Conservation (phyloP, 148 eudicot genomes). For the Amaranthus cruentus region DNA sequence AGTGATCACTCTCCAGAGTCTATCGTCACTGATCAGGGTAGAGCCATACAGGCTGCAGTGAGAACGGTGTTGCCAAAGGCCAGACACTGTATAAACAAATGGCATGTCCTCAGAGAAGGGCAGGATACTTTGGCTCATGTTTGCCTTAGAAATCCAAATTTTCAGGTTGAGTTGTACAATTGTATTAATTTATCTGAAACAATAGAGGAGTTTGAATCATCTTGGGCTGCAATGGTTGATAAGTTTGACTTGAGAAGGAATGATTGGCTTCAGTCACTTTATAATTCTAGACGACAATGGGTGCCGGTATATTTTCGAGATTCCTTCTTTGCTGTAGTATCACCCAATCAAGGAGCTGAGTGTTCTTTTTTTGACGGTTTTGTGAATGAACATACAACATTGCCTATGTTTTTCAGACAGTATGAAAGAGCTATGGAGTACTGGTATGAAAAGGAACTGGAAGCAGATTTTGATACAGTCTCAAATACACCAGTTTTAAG, state of each 20-base stretch:
- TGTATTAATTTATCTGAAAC: slow-evolving; percentile 86
- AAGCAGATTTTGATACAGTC: slow-evolving; percentile 77
- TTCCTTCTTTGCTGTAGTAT: slow-evolving; percentile 72
- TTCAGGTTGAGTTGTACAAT: slow-evolving; percentile 73
- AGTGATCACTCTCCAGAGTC: slow-evolving; percentile 61
- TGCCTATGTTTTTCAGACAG: slow-evolving; percentile 86
- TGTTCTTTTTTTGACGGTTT: slow-evolving; percentile 77
- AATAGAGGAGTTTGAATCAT: slow-evolving; percentile 78
- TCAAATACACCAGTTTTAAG: slow-evolving; percentile 61
- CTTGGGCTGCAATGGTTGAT: slow-evolving; percentile 59
- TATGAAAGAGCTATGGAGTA: slow-evolving; percentile 88
- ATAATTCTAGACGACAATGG: slow-evolving; percentile 62
- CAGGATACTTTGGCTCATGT: slow-evolving; percentile 63
- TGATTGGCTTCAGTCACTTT: slow-evolving; percentile 80
- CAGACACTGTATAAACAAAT: slow-evolving; percentile 74
- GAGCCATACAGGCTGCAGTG: slow-evolving; percentile 57
- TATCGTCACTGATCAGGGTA: slow-evolving; percentile 63
- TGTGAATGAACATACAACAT: slow-evolving; percentile 71
- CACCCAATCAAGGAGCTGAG: slow-evolving; percentile 47
- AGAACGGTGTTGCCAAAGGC: slow-evolving; percentile 61
- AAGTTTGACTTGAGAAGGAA: slow-evolving; percentile 70
- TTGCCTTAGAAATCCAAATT: slow-evolving; percentile 57
- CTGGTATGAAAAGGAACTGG: slow-evolving; percentile 73
- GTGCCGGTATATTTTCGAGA: slow-evolving; percentile 82
- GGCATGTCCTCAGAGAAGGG: slow-evolving; percentile 86